phyloP scores from a whole-genome alignment of 495 filamentous ascomycete genomes.

The Penicillium flavigenum region DNA sequence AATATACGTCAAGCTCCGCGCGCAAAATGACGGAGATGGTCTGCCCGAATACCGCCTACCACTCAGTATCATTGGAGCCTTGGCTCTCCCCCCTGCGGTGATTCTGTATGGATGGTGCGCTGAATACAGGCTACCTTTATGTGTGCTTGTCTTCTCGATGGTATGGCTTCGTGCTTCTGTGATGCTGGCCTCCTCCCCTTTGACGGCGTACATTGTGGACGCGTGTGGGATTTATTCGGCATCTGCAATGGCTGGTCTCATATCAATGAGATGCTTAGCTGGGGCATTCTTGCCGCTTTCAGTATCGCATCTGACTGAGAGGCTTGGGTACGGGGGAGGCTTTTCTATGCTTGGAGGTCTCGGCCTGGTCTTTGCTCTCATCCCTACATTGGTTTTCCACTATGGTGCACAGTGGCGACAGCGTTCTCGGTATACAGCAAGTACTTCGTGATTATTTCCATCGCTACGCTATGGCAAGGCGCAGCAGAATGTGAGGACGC shows the following conservation, averaged over 20 bases:
- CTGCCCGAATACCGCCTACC: constrained; percentile 3
- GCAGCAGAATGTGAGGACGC: too few relatives aligned
- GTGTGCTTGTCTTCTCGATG: not conserved
- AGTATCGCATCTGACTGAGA: not conserved
- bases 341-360: not conserved
- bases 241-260: constrained; percentile 3
- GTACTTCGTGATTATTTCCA: not conserved
- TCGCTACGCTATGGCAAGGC: too few relatives aligned
- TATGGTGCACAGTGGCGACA: constrained; percentile 3
- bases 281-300: not conserved
- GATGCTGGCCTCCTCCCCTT: not conserved
- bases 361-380: not conserved
- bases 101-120: constrained; percentile 3
- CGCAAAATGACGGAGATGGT: not conserved
- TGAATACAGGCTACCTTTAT: not conserved
- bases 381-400: not conserved
- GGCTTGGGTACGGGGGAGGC: not conserved
- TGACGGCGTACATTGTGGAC: constrained; percentile 5
- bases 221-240: not conserved
- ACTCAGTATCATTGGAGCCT: constrained; percentile 1
- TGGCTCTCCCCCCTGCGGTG: not conserved
- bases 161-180: constrained; percentile 2
- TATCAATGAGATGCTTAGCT: not conserved
- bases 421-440: not conserved
- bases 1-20: not conserved